Base-by-base conservation (phyloP, 768 basidiomycete genomes). In the Postia placenta region DNA sequence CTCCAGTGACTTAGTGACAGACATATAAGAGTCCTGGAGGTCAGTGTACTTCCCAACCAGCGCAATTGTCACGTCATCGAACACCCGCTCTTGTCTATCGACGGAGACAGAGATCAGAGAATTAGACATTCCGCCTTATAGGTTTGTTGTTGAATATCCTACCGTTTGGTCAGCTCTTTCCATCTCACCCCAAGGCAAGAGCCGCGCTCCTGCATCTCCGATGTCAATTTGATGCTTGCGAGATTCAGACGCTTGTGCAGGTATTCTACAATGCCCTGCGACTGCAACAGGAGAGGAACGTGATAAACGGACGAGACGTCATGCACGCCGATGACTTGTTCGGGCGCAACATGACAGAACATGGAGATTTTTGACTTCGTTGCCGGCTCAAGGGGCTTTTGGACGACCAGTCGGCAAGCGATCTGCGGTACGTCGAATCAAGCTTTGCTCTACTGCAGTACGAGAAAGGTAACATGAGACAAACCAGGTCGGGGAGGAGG, bases 1-100 rank as follows among this genome's bases (percentile, higher is more conserved):
- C 67, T 99, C 95, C 28, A 99, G 74, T 19, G 96, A 82, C 74
- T 99, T 99, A 61, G 83, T 85, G 48, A 99, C 95, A 24, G 89
- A 92, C 91, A 97, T 98, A 66, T 99, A 99, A 23, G 94, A 96
- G 67, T 99, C 95, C 68, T 92, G 90, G 41, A 98, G 74, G 56
- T 92, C 84, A 11, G 93, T 97, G 72, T 99, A 99, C 69, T 99
- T 99, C 39, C 95, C 95, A 14, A 99, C 94, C 45, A 99, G 74
- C 19, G 86, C 92, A 53, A 99, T 87, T 39, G 79, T 80, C 39
- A 96, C 92, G 7, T 79, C 77, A 58, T 98, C 94, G 64, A 86
- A 95, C 4, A 92, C 73, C 35, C 93, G 81, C 64, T 97, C 95
- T 67, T 94, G 91, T n/a, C 95, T 97, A 55, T 26, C 51, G 19